Percentiles rank a stretch among this genome's conserved stretches.
Evolutionary conservation across 345 rosid genomes (phyloP).

Genomic region (Eucalyptus pauciflora): DNA sequence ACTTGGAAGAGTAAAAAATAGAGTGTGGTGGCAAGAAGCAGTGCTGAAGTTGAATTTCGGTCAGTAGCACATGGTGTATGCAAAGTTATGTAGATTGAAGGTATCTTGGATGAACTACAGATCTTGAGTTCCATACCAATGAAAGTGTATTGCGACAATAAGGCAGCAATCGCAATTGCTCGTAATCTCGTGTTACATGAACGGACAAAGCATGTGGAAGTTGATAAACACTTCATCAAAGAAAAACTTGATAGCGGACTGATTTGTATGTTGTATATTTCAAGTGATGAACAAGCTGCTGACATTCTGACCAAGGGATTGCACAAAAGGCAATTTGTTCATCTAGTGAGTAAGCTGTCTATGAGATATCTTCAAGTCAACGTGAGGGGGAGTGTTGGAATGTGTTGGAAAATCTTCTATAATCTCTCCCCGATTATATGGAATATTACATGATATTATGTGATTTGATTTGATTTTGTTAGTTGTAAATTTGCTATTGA

Average conservation of each 20-base stretch:
- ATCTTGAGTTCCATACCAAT: not conserved
- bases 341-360: fast-evolving
- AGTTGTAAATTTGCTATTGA: not conserved
- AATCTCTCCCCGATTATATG: not conserved
- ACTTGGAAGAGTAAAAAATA: not conserved
- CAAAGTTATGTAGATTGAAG: not conserved
- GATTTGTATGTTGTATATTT: not conserved
- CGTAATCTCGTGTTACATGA: not conserved
- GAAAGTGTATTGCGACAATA: not conserved
- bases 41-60: fast-evolving
- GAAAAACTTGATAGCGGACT: not conserved
- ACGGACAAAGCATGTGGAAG: not conserved
- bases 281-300: fast-evolving
- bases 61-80: not conserved
- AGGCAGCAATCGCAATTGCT: not conserved
- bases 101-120: fast-evolving
- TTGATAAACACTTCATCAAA: not conserved
- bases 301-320: not conserved
- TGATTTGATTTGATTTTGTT: not conserved
- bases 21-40: not conserved
- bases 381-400: not conserved
- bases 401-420: not conserved
- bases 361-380: not conserved
- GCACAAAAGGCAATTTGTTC: not conserved
- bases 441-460: not conserved